phyloP scores from a whole-genome alignment of 1,284 basidiomycete species.

The Earliella scabrosa region DNA sequence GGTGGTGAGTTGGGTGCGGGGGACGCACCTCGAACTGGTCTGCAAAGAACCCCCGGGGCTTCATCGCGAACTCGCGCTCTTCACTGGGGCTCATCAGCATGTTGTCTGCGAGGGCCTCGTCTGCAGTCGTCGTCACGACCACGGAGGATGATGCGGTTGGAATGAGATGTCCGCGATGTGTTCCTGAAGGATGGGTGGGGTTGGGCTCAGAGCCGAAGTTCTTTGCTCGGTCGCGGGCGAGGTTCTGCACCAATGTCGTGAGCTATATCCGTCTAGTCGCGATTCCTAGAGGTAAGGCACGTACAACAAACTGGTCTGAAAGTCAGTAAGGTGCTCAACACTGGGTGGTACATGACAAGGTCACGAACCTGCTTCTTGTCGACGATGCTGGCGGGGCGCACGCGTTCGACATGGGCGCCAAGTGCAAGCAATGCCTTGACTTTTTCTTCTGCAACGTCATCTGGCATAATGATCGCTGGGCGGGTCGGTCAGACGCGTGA shows the following conservation, averaged over 20 bases:
- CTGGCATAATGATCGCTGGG: constrained; percentile 89
- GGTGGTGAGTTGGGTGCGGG: too few species aligned
- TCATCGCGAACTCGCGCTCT: constrained; percentile 46
- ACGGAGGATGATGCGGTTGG: constrained; percentile 41
- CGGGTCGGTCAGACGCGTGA: not conserved
- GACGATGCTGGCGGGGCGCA: constrained; percentile 88
- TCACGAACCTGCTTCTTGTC: constrained; percentile 87
- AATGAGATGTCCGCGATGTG: constrained; percentile 28
- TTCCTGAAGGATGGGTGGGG: constrained; percentile 13
- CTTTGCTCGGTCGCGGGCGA: constrained; percentile 77
- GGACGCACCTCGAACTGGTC: constrained; percentile 89
- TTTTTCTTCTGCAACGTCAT: constrained; percentile 94
- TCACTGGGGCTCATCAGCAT: constrained; percentile 43
- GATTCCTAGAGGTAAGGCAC: too few species aligned
- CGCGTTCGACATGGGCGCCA: constrained; percentile 87
- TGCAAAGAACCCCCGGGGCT: constrained; percentile 84
- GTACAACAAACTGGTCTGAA: constrained; percentile 5
- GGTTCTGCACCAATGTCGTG: constrained; percentile 60
- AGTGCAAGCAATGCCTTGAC: constrained; percentile 83
- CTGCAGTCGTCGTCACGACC: constrained; percentile 61
- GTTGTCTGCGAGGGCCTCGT: constrained; percentile 40
- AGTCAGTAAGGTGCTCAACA: not conserved
- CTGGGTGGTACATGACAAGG: constrained; percentile 53
- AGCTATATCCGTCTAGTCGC: too few species aligned
- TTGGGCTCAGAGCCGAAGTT: constrained; percentile 61